Base-by-base conservation (phyloP, 805 yeast species). In the Saccharomycopsis vini region DNA sequence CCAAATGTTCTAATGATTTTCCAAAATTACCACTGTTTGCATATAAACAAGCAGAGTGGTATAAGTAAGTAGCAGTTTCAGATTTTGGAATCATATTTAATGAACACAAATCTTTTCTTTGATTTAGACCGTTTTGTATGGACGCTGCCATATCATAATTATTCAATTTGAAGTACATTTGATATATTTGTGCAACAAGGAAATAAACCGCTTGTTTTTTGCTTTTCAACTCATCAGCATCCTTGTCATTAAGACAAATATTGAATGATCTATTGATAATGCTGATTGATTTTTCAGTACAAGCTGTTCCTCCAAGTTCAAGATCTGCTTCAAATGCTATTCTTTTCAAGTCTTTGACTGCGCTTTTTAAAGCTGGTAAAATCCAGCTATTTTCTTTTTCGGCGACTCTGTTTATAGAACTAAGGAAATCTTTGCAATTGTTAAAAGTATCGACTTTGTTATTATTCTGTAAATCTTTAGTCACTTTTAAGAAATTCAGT, bases 241-340 rank as follows among this genome's bases (percentile, higher is more conserved):
- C 77, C 46, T 89, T 71, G 60, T 88, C 96, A 50, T 83, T 84
- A 36, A 88, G 65, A 50, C 95, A 84, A 3, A 82, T 57, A 46
- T 81, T 84, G 62, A 86, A 82, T 5, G 89, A 73, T 47, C 77
- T 71, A 59, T 86, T 87, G 43, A 87, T 68, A 2, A 80, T 69
- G 48, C 78, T 66, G 0, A 85, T 79, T 34, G 84, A 71, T 36
- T 66, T 67, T 45, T 78, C 83, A 32, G 71, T 56, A 36, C 47
- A 73, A n/a, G 22, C 6, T 9, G 5, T 6, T 12, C 45, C 37
- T 42, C 61, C 63, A 5, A 50, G 50, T 35, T 61, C 62, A 36
- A 36, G 42, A 40, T 57, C 62, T 3, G 61, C 59, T 3, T 23
- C 33, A 21, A 43, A 42, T 18, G 59, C 62, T 22, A 36, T 26